phyloP scores from a whole-genome alignment of 2,329 filamentous ascomycete genomes.

The Stachybotrys chartarum region DNA sequence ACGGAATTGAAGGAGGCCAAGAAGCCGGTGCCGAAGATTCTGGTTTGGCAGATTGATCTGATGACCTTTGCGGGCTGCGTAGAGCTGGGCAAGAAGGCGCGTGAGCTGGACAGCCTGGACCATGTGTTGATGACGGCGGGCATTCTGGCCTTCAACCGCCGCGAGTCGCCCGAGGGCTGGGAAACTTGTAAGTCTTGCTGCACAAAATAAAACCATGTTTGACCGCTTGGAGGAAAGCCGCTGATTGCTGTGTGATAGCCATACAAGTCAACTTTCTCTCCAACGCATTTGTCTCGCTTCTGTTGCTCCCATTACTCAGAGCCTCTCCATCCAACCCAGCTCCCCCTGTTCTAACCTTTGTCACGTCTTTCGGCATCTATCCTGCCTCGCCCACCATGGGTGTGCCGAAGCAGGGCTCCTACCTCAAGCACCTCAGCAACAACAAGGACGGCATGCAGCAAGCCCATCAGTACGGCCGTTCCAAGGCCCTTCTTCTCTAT shows the following conservation, averaged over 20 bases:
- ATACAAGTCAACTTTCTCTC: conserved; percentile 30
- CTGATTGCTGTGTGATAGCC: too few species aligned
- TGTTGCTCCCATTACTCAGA: conserved; percentile 24
- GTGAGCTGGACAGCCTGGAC: conserved; percentile 20
- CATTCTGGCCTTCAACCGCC: conserved; percentile 25
- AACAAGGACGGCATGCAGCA: conserved; percentile 28
- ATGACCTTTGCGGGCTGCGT: conserved; percentile 27
- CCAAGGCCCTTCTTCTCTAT: conserved; percentile 26
- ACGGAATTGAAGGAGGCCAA: conserved; percentile 15
- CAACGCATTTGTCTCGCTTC: conserved; percentile 14
- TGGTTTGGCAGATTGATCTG: conserved; percentile 28
- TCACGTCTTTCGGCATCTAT: conserved; percentile 29
- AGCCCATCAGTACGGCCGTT: conserved; percentile 29
- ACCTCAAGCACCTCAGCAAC: conserved; percentile 26
- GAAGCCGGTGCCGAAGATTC: conserved; percentile 20
- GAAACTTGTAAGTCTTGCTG: conserved; percentile 22
- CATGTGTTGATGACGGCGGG: conserved; percentile 29
- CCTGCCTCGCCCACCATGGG: conserved; percentile 28
- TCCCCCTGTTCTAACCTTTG: conserved; percentile 28
- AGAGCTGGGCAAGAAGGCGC: conserved; percentile 13
- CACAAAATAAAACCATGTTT: too few species aligned
- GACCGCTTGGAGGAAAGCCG: too few species aligned
- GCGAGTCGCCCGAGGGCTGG: conserved; percentile 29
- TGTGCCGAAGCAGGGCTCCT: conserved; percentile 21
- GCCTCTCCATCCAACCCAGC: conserved; percentile 20